Base-by-base conservation (phyloP, 257 asterid species). In the Nicotiana knightiana region DNA sequence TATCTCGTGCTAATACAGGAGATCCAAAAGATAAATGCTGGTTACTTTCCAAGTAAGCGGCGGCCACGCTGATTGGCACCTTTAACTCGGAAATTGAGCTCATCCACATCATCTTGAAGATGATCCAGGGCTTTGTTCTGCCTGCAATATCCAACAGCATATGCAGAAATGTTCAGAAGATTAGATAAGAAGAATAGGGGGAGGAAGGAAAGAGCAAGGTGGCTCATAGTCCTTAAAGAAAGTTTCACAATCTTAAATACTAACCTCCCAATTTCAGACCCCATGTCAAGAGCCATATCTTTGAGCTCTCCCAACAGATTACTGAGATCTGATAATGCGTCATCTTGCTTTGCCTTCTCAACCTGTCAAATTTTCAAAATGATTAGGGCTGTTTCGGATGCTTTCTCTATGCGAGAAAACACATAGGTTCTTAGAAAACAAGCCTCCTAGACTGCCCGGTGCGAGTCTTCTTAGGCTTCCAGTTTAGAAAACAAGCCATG, bases 251-350 rank as follows among this genome's bases (percentile, higher is more conserved):
- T 43, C 61, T n/a, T 9, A 66, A 71, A 28, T 61, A 83, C 89
- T 24, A 61, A 91, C 97, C 95, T 89, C 15, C 90, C 95, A 17
- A 93, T 90, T 91, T 92, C 97, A 78, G 89, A 90, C 6, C 97
- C 97, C 97, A 93, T 93, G 86, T 91, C 95, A 46, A 92, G 33
- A 78, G 97, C 97, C 97, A 93, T 93, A 35, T 87, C 87, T 91
- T 92, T 93, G 55, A 93, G 89, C 81, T 93, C 97, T 53, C 93
- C 94, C 90, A 93, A 79, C 15, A 93, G 81, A 71, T 87, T 85
- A 81, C 97, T 93, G 54, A 93, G 85, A 85, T 90, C 97, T 12
- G 87, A 78, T 59, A 93, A 85, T 67, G 89, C 90, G 24, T 93
- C 95, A 59, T 93, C 97, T 89, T 93, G 95, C 85, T 92, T 93